Evolutionary conservation across 345 rosid genomes (phyloP), one percentile per base, ranked within the genome.

Genomic region (Brassica nigra): DNA sequence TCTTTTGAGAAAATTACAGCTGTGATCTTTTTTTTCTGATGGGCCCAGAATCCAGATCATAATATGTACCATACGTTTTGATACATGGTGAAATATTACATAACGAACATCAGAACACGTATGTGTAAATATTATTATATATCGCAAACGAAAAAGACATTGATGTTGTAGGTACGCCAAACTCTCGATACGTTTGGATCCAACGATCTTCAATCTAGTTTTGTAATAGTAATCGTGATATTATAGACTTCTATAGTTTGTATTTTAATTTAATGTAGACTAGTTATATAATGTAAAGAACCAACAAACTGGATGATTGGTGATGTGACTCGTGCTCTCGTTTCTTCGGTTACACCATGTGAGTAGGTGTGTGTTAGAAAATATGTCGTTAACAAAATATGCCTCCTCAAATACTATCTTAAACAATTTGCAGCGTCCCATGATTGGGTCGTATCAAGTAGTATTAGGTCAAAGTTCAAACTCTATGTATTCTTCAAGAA

Each of bases 111-210:
- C 16, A 49, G 7, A 14, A 61, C 69, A 55, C 18, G 52, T 20
- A 62, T 39, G 49, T 76, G 14, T 59, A 4, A 59, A 37, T 62
- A 23, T 15, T 68, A 34, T 34, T 62, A 23, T 23, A 59, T 58
- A 31, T 72, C 65, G 61, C 14, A 36, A 8, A 71, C 63, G 65
- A 36, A 61, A 78, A 71, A 18, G 2, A 20, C 73, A 78, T 66
- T 72, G 81, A 78, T 78, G 36, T 78, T 58, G 62, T 78, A 42
- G 82, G 77, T 78, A 78, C 82, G 77, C 82, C 82, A 73, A 78
- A 57, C 57, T 52, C 37, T 72, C 73, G 77, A 78, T 78, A 66
- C 77, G 70, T 78, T 72, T 71, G 16, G 42, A 65, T 71, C 66
- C 52, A 65, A 66, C 61, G 52, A 29, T 78, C 70, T 36, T 44